phyloP scores from a whole-genome alignment of 495 filamentous ascomycete species.

The Neurospora tetraspora region DNA sequence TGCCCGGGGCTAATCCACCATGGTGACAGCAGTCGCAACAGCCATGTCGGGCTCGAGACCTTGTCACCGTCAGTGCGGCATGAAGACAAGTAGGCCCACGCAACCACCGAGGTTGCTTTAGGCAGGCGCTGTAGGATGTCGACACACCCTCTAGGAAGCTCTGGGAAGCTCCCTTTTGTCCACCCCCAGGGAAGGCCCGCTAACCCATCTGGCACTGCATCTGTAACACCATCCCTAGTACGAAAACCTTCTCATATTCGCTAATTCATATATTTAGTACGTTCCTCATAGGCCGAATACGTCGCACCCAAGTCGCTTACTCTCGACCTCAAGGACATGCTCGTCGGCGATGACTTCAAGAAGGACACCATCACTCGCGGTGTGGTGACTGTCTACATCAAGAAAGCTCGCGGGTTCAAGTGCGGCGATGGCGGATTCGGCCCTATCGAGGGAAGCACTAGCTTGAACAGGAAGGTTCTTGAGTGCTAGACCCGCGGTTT shows the following conservation, averaged over 20 bases:
- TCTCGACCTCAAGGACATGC: slow-evolving; percentile 61
- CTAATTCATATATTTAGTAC: background rate
- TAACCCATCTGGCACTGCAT: background rate
- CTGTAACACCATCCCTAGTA: background rate
- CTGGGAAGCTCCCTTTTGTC: background rate
- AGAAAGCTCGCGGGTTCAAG: slow-evolving; percentile 54
- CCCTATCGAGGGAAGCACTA: slow-evolving; percentile 34
- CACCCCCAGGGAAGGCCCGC: background rate
- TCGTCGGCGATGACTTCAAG: slow-evolving; percentile 67
- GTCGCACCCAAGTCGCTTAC: slow-evolving; percentile 66
- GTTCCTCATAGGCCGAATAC: slow-evolving; percentile 39
- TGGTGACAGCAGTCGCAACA: background rate
- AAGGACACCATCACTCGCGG: slow-evolving; percentile 57
- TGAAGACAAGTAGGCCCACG: background rate
- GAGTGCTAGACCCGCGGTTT: background rate
- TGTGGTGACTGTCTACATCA: slow-evolving; percentile 54
- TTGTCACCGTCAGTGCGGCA: background rate
- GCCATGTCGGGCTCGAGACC: background rate
- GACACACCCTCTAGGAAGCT: background rate
- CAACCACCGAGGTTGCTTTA: background rate
- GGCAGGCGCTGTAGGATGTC: background rate
- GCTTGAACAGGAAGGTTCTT: background rate
- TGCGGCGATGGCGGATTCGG: slow-evolving; percentile 50
- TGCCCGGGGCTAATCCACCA: background rate
- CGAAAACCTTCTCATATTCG: background rate